Evolutionary conservation across 768 basidiomycete genomes (phyloP), one percentile per base, ranked within the genome.

Genomic region (Lactarius akahatsu): DNA sequence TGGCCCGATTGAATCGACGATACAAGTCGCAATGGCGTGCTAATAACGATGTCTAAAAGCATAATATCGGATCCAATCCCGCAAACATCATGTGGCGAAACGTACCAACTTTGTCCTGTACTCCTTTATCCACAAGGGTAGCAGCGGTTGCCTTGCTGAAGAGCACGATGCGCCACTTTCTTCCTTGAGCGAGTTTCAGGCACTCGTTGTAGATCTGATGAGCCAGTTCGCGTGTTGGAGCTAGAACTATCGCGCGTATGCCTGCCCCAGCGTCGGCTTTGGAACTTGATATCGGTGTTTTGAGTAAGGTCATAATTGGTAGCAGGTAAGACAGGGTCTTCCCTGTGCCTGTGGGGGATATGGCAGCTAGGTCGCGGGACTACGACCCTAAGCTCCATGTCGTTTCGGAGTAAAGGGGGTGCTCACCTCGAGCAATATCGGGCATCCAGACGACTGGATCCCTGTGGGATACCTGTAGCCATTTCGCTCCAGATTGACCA

Each of bases 301-400:
- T 78, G 7, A 94, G 77, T 20, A 79, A 76, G 13, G 86, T 79
- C 65, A 98, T 83, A 28, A 94, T 81, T 0, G 97, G 96, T 18
- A 97, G 78, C 16, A 97, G 81, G 76, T 98, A 99, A 0, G 95
- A 86, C 7, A 98, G 81, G 0, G 97, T 99, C 80, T 99, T 99
- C 66, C 97, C 97, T 11, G 93, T 96, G 59, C 97, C 97, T 6
- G 97, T 99, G 0, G 97, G 97, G 0, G 97, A 97, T 23, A 98
- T 91, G 34, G 96, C 96, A 61, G 92, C 89, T 28, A 97, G 81
- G 76, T 99, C 96, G 64, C 92, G 87, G 67, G 80, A 81, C 92
- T 92, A 65, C 34, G 36, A 7, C 9, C 13, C 26, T 57, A 3
- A 62, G 50, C 23, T 28, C 13, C n/a, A 61, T 40, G 32, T 20